These are phyloP conservation scores for Nitzschia palea DNA, from an alignment of 108 stramenopile species.

Conservation along the genomic window DNA sequence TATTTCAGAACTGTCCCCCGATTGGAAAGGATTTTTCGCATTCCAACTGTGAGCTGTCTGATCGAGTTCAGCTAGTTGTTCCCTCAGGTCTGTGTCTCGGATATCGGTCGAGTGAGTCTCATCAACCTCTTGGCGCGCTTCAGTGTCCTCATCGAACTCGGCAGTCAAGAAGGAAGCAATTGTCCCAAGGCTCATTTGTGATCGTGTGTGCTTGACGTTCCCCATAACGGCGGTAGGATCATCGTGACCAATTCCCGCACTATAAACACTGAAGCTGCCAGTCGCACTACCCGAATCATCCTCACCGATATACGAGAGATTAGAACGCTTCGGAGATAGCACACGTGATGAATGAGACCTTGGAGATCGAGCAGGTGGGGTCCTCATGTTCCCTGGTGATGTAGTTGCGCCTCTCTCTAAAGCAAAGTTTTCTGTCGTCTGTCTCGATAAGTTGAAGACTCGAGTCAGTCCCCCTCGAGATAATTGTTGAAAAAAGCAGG, in stretches of 20 bases:
- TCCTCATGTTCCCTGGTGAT: too few relatives aligned
- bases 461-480: too few relatives aligned
- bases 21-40: not conserved
- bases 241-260: slow-evolving; percentile 29
- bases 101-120: not conserved
- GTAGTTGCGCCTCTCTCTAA: too few relatives aligned
- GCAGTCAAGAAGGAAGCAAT: slow-evolving; percentile 28
- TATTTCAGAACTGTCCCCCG: not conserved
- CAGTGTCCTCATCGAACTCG: not conserved
- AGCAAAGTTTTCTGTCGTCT: too few relatives aligned
- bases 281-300: not conserved
- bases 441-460: too few relatives aligned
- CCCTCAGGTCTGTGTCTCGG: slow-evolving; percentile 3
- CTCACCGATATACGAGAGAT: not conserved
- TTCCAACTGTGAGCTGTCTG: not conserved
- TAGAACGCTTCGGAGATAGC: not conserved
- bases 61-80: slow-evolving; percentile 32
- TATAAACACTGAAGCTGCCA: not conserved
- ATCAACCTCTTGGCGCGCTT: not conserved
- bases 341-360: too few relatives aligned
- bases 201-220: not conserved
- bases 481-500: too few relatives aligned
- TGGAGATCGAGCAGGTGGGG: too few relatives aligned
- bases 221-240: slow-evolving; percentile 27
- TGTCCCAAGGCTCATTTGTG: slow-evolving; percentile 7